These are phyloP conservation scores for Cladosporium halotolerans DNA, from an alignment of 2,329 filamentous ascomycete species.

Conservation along the genomic window DNA sequence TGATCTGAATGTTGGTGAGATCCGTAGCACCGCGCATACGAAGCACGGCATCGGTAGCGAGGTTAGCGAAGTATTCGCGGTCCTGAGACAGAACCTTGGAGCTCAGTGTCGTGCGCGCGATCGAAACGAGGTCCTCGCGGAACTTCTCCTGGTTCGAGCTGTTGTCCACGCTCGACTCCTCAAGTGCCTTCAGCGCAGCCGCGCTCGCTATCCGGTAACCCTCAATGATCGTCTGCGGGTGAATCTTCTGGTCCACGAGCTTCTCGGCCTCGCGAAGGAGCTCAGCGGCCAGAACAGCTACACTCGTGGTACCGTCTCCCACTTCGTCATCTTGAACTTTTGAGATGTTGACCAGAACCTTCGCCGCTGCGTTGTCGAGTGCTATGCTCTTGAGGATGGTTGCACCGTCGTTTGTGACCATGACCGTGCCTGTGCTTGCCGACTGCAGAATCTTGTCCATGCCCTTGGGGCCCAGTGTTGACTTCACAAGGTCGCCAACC, in stretches of 20 bases:
- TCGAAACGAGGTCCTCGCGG: conserved; percentile 80
- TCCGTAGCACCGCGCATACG: conserved; percentile 86
- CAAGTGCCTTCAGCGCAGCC: conserved; percentile 77
- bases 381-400: conserved; percentile 98
- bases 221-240: conserved; percentile 98
- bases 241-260: conserved; percentile 95
- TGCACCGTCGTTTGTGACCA: conserved; percentile 98
- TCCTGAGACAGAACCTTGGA: conserved; percentile 96
- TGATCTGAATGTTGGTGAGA: conserved; percentile 96
- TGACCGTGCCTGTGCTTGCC: conserved; percentile 87
- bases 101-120: conserved; percentile 90
- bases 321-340: conserved; percentile 99
- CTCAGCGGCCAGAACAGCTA: conserved; percentile 90
- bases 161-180: conserved; percentile 81
- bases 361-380: conserved; percentile 94
- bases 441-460: conserved; percentile 64
- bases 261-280: conserved; percentile 94
- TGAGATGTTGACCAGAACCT: conserved; percentile 97
- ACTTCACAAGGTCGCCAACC: conserved; percentile 95
- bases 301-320: conserved; percentile 96
- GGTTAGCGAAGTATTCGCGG: conserved; percentile 79
- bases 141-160: conserved; percentile 78
- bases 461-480: conserved; percentile 91
- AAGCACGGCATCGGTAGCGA: conserved; percentile 87
- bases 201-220: conserved; percentile 95